A percentile compares a stretch with the other conserved stretches of the same genome.
Conservation (phyloP, 2,329 filamentous ascomycete species). For the Colletotrichum graminicola region DNA sequence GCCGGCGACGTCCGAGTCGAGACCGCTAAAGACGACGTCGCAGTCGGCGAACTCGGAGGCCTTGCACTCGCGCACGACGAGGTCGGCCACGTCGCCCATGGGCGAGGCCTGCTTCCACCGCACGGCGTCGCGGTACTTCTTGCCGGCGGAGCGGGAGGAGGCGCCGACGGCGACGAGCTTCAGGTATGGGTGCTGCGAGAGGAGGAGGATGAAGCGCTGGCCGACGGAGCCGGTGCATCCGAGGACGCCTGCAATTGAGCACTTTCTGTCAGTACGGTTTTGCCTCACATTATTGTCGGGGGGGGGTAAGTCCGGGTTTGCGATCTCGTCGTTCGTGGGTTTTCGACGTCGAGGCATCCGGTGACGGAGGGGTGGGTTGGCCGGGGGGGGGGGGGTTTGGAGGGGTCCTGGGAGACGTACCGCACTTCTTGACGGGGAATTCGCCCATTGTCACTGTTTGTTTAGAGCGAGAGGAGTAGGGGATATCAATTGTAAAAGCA, state of each 20-base stretch:
- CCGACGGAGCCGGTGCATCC: slow-evolving; percentile 95
- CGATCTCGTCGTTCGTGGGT: background rate
- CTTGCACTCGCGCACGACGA: slow-evolving; percentile 88
- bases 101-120: slow-evolving; percentile 92
- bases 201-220: slow-evolving; percentile 93
- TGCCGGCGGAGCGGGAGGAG: slow-evolving; percentile 88
- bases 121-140: slow-evolving; percentile 94
- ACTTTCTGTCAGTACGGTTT: slow-evolving; percentile 3
- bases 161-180: slow-evolving; percentile 90
- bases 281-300: slow-evolving; percentile 25
- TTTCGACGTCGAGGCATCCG: slow-evolving; percentile 14
- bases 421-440: slow-evolving; percentile 71
- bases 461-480: background rate
- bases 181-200: slow-evolving; percentile 88
- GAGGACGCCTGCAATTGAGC: slow-evolving; percentile 71
- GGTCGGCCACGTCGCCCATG: slow-evolving; percentile 82
- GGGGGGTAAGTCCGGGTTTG: slow-evolving; percentile 3
- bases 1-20: slow-evolving; percentile 93
- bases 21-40: slow-evolving; percentile 91
- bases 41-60: slow-evolving; percentile 88
- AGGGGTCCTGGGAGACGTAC: slow-evolving; percentile 53
- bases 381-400: slow-evolving; percentile 40
- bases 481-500: slow-evolving; percentile 20
- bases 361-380: slow-evolving; percentile 23
- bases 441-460: slow-evolving; percentile 47